phyloP scores from a whole-genome alignment of 495 filamentous ascomycete genomes.

The Podospora australis region DNA sequence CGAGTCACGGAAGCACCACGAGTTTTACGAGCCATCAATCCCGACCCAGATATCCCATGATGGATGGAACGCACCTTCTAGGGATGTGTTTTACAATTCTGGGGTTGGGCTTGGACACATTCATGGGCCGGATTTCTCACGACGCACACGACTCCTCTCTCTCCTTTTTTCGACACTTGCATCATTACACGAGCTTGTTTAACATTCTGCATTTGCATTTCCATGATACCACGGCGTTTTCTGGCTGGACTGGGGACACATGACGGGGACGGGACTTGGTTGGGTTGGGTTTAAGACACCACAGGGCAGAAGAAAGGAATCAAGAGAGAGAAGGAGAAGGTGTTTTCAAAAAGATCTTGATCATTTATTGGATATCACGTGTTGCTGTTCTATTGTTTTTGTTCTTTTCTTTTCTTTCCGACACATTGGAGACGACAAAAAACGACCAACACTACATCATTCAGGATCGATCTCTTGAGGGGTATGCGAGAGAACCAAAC shows the following conservation, averaged over 20 bases:
- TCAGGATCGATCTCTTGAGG: no score
- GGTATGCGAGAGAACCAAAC: no score
- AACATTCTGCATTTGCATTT: constrained; percentile 20
- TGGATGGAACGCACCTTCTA: no score
- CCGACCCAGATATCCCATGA: constrained; percentile 37
- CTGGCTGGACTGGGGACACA: not conserved
- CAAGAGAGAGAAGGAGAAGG: not conserved
- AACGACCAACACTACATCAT: no score
- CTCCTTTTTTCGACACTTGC: constrained; percentile 10
- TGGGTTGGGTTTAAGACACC: not conserved
- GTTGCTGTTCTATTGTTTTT: not conserved
- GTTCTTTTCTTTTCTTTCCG: not conserved
- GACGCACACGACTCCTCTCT: constrained; percentile 15
- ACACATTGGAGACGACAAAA: not conserved
- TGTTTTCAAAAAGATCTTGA: not conserved
- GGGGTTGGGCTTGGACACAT: not conserved
- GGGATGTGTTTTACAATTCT: not conserved
- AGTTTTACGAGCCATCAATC: constrained; percentile 49
- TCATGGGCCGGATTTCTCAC: constrained; percentile 1
- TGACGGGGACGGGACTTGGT: not conserved
- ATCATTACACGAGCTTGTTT: constrained; percentile 10
- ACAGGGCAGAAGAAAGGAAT: no score
- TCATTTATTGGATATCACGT: no score
- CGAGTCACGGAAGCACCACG: constrained; percentile 30
- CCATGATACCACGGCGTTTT: constrained; percentile 29